Base-by-base conservation (phyloP, 164 flowering plant genomes). In the Liriodendron chinense region DNA sequence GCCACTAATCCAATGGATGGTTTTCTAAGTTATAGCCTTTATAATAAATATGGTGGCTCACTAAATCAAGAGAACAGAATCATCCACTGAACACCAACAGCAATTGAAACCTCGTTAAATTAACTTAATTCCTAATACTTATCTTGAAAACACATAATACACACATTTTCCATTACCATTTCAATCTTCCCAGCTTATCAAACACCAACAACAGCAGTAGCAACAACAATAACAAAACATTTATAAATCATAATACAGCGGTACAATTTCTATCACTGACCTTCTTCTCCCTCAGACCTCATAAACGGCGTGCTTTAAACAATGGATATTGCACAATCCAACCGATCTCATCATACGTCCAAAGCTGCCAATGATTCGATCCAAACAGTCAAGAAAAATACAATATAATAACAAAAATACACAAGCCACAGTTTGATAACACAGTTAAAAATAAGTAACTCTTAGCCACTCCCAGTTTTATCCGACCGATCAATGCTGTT, bases 401-500 rank as follows among this genome's bases (percentile, higher is more conserved):
- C 61, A 9, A 43, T n/a, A 20, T 22, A 63, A 21, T 10, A 43
- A 95, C 92, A 72, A 90, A 88, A 69, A 62, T 16, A 16, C 3
- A 73, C 49, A 13, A 25, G 23, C 2, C 7, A 25, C 7, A 50
- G 2, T 18, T 2, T 2, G 0, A n/a, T 12, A 72, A 14, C n/a
- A 34, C 43, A 34, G 43, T 34, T 34, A 75, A 66, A 9, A n/a
- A 67, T 25, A n/a, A 47, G 21, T 47, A 66, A 75, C 14, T 69
- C 70, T 47, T 53, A 78, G 57, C 49, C 24, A 65, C 48, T 80
- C 23, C 34, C 69, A 63, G 73, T 50, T 59, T 23, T 74, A 53
- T 81, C 89, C 63, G 26, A 91, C 97, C 92, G 86, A 78, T 94
- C 97, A 83, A 89, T 88, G 87, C 97, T 92, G 79, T 94, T 91